Evolutionary conservation across 2,329 filamentous ascomycete genomes (phyloP).

Genomic region (Fonsecaea pugnacius): DNA sequence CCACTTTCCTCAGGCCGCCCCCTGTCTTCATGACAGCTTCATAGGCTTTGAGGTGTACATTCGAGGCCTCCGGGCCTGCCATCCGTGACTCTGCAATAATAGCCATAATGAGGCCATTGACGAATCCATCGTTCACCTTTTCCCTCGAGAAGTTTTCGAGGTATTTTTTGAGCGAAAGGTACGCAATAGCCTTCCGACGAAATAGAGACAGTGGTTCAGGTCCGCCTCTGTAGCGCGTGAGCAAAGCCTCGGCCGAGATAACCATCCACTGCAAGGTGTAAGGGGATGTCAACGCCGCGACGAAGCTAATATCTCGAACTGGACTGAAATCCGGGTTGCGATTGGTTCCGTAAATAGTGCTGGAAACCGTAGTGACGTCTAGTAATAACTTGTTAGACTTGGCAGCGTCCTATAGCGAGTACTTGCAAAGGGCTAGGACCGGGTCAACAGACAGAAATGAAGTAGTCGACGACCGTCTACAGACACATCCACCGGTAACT

Average conservation of each 20-base stretch:
- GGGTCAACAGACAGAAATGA: slow-evolving; percentile 4
- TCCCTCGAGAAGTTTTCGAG: not conserved
- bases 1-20: not conserved
- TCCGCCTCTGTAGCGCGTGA: not conserved
- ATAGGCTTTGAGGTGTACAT: not conserved
- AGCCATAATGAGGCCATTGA: slow-evolving; percentile 6
- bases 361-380: not conserved
- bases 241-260: not conserved
- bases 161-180: not conserved
- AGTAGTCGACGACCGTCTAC: not conserved
- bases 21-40: not conserved
- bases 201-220: not conserved
- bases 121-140: not conserved
- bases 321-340: not conserved
- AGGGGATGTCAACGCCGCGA: not conserved
- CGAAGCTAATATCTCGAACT: slow-evolving; percentile 3
- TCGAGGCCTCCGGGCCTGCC: not conserved
- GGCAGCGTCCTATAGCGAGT: not conserved
- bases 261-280: slow-evolving; percentile 5
- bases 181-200: slow-evolving; percentile 1
- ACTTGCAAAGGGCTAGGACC: not conserved
- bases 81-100: slow-evolving; percentile 4
- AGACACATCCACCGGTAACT: not conserved
- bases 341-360: not conserved
- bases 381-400: not conserved